A percentile compares a stretch with the other conserved stretches of the same genome.
These are phyloP conservation scores for Phytophthora aleatoria DNA, from an alignment of 352 stramenopile genomes.

Conservation along the genomic window DNA sequence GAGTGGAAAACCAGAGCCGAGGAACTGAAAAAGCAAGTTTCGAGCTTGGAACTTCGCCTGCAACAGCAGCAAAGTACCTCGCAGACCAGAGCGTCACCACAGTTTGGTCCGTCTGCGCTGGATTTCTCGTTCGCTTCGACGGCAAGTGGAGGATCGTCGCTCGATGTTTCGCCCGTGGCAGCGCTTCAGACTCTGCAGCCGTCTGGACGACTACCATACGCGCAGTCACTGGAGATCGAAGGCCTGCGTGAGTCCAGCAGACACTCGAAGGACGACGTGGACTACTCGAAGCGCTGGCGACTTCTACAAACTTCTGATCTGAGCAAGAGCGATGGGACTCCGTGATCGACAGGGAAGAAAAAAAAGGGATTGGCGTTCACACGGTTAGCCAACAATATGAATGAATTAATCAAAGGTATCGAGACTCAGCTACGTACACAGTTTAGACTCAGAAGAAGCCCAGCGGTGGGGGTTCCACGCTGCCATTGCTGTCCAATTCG, in stretches of 20 bases:
- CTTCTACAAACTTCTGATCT: slow-evolving; percentile 21
- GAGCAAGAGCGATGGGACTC: slow-evolving; percentile 7
- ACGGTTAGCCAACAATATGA: not conserved
- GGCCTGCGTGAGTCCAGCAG: slow-evolving; percentile 73
- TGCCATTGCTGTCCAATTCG: slow-evolving; percentile 46
- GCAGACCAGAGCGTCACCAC: slow-evolving; percentile 15
- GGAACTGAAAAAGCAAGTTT: slow-evolving; percentile 19
- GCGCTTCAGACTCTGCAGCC: slow-evolving; percentile 53
- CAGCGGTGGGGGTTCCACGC: slow-evolving; percentile 56
- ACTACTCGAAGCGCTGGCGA: slow-evolving; percentile 49
- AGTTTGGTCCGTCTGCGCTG: slow-evolving; percentile 18
- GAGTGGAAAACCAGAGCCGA: slow-evolving; percentile 34
- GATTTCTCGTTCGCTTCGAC: slow-evolving; percentile 41
- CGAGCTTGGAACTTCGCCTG: slow-evolving; percentile 15
- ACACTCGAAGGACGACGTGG: slow-evolving; percentile 40
- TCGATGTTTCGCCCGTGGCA: slow-evolving; percentile 25
- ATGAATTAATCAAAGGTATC: slow-evolving; percentile 14
- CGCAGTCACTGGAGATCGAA: slow-evolving; percentile 81
- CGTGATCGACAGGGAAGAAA: slow-evolving; percentile 1
- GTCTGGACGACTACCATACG: slow-evolving; percentile 70
- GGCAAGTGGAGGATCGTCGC: slow-evolving; percentile 23
- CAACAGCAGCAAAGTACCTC: slow-evolving; percentile 19
- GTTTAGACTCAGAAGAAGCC: slow-evolving; percentile 43
- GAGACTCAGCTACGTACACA: not conserved
- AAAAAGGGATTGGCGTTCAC: too few species aligned